Conservation (phyloP, 495 filamentous ascomycete species). For the Immersiella caudata region DNA sequence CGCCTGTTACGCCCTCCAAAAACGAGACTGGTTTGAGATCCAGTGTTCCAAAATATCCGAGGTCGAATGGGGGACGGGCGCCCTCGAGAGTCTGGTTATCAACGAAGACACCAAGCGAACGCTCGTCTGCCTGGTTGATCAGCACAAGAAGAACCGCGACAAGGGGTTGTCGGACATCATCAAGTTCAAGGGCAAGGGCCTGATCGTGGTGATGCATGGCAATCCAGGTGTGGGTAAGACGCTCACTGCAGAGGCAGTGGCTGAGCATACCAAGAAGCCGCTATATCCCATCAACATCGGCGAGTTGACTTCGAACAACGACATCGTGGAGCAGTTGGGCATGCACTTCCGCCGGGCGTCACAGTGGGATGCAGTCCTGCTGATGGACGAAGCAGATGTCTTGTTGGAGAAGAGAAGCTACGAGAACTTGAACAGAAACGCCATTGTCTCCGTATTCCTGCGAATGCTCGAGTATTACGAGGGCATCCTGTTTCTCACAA, state of each 20-base stretch:
- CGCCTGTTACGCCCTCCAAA: constrained; percentile 3
- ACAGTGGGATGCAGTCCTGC: not conserved
- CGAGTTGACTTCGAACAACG: not conserved
- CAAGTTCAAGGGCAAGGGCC: constrained; percentile 7
- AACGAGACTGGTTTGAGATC: constrained; percentile 8
- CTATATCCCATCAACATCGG: constrained; percentile 13
- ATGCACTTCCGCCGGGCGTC: constrained; percentile 1
- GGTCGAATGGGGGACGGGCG: not conserved
- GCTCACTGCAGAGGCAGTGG: not conserved
- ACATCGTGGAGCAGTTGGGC: not conserved
- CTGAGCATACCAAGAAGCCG: constrained; percentile 4
- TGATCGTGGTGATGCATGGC: constrained; percentile 1
- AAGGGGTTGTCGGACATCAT: constrained; percentile 7
- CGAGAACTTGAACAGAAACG: constrained; percentile 11
- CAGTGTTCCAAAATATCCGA: constrained; percentile 2
- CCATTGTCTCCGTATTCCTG: constrained; percentile 8
- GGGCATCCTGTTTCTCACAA: constrained; percentile 10
- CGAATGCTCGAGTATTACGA: constrained; percentile 7
- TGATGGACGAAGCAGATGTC: constrained; percentile 7
- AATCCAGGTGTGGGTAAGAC: constrained; percentile 8
- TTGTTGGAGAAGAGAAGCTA: constrained; percentile 10
- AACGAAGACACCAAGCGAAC: constrained; percentile 5
- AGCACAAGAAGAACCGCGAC: constrained; percentile 7
- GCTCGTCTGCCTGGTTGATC: not conserved
- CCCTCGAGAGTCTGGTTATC: not conserved